Percentiles rank a stretch among this genome's conserved stretches.
These are phyloP conservation scores for Rhodotorula sp. DNA, from an alignment of 1,284 basidiomycete genomes.

Conservation along the genomic window DNA sequence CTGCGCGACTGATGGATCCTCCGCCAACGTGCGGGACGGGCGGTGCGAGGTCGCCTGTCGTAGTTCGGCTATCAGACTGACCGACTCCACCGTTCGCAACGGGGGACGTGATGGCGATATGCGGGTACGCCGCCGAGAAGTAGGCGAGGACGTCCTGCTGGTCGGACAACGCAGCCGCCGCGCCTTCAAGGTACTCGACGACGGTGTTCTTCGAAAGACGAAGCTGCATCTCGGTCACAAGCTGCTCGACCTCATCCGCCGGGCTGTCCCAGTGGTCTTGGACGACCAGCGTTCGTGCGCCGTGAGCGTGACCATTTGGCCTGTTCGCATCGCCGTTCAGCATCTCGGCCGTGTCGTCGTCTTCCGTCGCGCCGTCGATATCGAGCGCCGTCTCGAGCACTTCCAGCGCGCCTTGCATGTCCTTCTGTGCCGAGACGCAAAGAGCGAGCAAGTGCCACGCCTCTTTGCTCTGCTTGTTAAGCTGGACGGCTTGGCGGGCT, in stretches of 20 bases:
- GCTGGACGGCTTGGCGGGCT: constrained; percentile 60
- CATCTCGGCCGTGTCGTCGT: constrained; percentile 17
- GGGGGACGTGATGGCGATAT: neutral
- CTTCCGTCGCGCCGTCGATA: neutral
- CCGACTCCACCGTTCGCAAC: neutral
- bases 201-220: constrained; percentile 82
- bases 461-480: neutral
- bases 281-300: neutral
- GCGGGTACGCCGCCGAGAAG: constrained; percentile 53
- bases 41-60: neutral
- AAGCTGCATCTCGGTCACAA: constrained; percentile 77
- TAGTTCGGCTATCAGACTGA: neutral
- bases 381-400: constrained; percentile 70
- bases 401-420: constrained; percentile 74
- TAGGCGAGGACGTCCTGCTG: constrained; percentile 86
- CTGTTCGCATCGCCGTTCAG: constrained; percentile 41
- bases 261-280: constrained; percentile 53
- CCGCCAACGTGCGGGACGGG: neutral
- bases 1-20: neutral
- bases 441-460: constrained; percentile 92
- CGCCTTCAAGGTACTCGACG: constrained; percentile 78
- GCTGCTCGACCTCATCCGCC: constrained; percentile 62
- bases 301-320: no score
- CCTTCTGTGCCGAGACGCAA: constrained; percentile 71
- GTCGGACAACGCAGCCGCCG: constrained; percentile 74